Evolutionary conservation across 2,329 filamentous ascomycete genomes (phyloP).

Genomic region (Colletotrichum liaoningense): DNA sequence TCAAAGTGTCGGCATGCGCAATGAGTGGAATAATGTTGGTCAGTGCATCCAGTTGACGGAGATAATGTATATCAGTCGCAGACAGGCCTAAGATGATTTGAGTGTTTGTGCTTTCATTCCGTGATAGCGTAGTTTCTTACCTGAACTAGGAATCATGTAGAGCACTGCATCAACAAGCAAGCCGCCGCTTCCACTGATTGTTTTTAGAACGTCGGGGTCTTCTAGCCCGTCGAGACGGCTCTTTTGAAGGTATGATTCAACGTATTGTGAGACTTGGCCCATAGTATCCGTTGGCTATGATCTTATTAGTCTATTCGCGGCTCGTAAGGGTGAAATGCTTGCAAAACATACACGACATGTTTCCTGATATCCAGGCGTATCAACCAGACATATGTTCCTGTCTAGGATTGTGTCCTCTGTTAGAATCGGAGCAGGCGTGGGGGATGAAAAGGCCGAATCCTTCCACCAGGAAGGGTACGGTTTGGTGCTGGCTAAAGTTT

Average conservation of each 20-base stretch:
- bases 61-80: conserved; percentile 72
- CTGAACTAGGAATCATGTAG: conserved; percentile 78
- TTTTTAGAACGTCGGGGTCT: conserved; percentile 79
- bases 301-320: conserved; percentile 9
- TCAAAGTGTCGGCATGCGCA: conserved; percentile 79
- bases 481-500: conserved; percentile 83
- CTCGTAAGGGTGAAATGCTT: conserved; percentile 8
- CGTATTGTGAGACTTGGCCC: conserved; percentile 74
- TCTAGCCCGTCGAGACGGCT: conserved; percentile 69
- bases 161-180: conserved; percentile 87
- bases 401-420: conserved; percentile 83
- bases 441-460: conserved; percentile 74
- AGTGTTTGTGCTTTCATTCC: conserved; percentile 49
- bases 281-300: conserved; percentile 62
- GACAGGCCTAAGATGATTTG: conserved; percentile 53
- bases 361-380: conserved; percentile 76
- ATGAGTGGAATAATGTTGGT: conserved; percentile 91
- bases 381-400: conserved; percentile 93
- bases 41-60: conserved; percentile 75
- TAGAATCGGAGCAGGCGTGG: conserved; percentile 57
- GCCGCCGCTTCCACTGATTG: conserved; percentile 85
- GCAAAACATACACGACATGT: conserved; percentile 61
- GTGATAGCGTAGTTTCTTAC: conserved; percentile 59
- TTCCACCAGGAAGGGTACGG: conserved; percentile 93
- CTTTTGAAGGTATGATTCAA: conserved; percentile 77